Evolutionary conservation across 345 rosid species (phyloP).

Genomic region (Lagerstroemia speciosa): DNA sequence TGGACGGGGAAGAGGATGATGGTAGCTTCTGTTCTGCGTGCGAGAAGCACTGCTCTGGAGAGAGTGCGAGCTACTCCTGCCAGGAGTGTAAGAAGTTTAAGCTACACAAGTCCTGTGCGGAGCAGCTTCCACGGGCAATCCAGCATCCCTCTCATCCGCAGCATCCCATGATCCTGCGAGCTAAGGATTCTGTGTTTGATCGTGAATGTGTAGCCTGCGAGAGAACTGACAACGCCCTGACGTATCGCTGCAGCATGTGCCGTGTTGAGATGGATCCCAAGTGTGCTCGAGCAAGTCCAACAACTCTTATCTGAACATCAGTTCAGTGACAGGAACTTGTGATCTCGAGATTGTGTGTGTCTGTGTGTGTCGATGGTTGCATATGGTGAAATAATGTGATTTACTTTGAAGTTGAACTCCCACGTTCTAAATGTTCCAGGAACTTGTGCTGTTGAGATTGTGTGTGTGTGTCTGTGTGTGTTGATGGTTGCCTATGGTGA

Average conservation of each 20-base stretch:
- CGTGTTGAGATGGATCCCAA: slow-evolving; percentile 7
- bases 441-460: too few species aligned
- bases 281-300: slow-evolving; percentile 2
- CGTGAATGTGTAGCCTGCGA: neutral
- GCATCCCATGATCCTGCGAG: slow-evolving; percentile 8
- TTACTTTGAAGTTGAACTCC: too few species aligned
- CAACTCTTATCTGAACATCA: too few species aligned
- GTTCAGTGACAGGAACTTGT: too few species aligned
- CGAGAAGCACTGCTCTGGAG: neutral
- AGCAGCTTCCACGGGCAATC: slow-evolving; percentile 9
- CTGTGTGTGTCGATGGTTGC: too few species aligned
- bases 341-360: too few species aligned
- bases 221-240: slow-evolving; percentile 5
- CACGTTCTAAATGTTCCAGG: too few species aligned
- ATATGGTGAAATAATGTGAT: too few species aligned
- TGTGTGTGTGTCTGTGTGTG: too few species aligned
- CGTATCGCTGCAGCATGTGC: slow-evolving; percentile 6
- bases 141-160: neutral
- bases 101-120: slow-evolving; percentile 6
- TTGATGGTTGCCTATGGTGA: too few species aligned
- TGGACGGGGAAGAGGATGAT: neutral
- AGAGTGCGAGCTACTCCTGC: slow-evolving; percentile 4
- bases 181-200: neutral
- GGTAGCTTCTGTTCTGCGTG: neutral
- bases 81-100: neutral